A percentile compares a stretch with the other conserved stretches of the same genome.
Conservation (phyloP, 2,329 filamentous ascomycete species). For the Akanthomyces lecanii region DNA sequence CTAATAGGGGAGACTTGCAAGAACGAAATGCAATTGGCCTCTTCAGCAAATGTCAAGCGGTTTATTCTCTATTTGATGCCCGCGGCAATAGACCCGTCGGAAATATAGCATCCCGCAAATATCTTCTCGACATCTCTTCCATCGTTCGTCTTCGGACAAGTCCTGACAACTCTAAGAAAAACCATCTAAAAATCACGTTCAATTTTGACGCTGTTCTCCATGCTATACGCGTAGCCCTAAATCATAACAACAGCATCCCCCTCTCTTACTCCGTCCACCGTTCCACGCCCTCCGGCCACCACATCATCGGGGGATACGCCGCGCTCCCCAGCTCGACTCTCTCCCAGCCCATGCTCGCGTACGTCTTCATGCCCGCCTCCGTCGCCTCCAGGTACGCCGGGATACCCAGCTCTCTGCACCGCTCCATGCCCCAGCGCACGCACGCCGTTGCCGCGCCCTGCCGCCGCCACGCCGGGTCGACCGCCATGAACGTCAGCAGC, state of each 20-base stretch:
- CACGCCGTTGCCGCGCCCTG: slow-evolving; percentile 12
- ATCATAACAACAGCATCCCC: not conserved
- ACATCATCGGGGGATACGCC: slow-evolving; percentile 13
- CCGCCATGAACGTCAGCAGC: slow-evolving; percentile 9
- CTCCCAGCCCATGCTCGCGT: slow-evolving; percentile 13
- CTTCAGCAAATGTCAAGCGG: too few species aligned
- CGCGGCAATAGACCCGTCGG: too few species aligned
- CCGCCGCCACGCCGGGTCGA: slow-evolving; percentile 10
- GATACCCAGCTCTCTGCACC: slow-evolving; percentile 9
- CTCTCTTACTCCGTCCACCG: not conserved
- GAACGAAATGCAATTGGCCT: too few species aligned
- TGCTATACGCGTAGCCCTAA: too few species aligned
- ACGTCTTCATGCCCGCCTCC: slow-evolving; percentile 8
- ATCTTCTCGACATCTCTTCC: too few species aligned
- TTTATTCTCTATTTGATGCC: too few species aligned
- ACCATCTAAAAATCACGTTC: too few species aligned
- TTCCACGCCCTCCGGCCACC: slow-evolving; percentile 16
- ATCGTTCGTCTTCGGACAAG: too few species aligned
- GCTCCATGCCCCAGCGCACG: slow-evolving; percentile 15
- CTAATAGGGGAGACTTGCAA: too few species aligned
- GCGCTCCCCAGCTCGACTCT: not conserved
- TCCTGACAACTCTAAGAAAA: too few species aligned
- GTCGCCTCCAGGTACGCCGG: slow-evolving; percentile 16
- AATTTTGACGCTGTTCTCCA: too few species aligned
- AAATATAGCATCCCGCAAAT: too few species aligned